Conservation (phyloP, 1,139 yeast genomes). For the Saccharomyces hybrid region DNA sequence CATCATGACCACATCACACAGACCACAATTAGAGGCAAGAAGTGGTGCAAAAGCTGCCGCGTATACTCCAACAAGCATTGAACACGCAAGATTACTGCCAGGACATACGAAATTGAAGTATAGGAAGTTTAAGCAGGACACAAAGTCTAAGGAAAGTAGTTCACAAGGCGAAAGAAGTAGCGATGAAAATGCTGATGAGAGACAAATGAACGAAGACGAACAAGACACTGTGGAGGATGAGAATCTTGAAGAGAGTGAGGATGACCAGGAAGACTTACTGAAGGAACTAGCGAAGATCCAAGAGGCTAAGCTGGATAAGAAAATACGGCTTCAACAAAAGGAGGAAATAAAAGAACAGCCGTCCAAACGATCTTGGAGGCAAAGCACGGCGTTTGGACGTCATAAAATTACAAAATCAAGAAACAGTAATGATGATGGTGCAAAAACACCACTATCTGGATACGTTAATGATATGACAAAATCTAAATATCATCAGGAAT, state of each 20-base stretch:
- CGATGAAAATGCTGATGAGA: constrained; percentile 15
- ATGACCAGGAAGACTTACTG: constrained; percentile 37
- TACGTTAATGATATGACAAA: constrained; percentile 60
- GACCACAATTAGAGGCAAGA: constrained; percentile 86
- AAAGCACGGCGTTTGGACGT: constrained; percentile 38
- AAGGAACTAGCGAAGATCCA: constrained; percentile 50
- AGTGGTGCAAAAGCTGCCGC: constrained; percentile 53
- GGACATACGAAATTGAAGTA: constrained; percentile 64
- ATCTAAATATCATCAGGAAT: constrained; percentile 64
- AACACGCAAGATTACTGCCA: constrained; percentile 62
- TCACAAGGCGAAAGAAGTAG: constrained; percentile 4
- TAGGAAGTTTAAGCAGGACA: constrained; percentile 12
- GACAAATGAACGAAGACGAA: constrained; percentile 12
- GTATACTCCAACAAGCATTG: constrained; percentile 39
- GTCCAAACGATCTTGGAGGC: constrained; percentile 43
- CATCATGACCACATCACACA: constrained; percentile 77
- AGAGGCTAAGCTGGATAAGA: constrained; percentile 37
- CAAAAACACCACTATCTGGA: constrained; percentile 16
- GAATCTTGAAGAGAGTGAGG: constrained; percentile 24
- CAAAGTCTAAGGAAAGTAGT: constrained; percentile 6
- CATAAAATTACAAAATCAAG: constrained; percentile 36
- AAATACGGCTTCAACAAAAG: constrained; percentile 32
- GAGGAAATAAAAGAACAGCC: constrained; percentile 34
- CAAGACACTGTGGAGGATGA: constrained; percentile 11
- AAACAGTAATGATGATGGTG: constrained; percentile 24